Evolutionary conservation across 2,329 filamentous ascomycete species (phyloP), one percentile per base, ranked within the genome.

Genomic region (Aspergillus glaucus): DNA sequence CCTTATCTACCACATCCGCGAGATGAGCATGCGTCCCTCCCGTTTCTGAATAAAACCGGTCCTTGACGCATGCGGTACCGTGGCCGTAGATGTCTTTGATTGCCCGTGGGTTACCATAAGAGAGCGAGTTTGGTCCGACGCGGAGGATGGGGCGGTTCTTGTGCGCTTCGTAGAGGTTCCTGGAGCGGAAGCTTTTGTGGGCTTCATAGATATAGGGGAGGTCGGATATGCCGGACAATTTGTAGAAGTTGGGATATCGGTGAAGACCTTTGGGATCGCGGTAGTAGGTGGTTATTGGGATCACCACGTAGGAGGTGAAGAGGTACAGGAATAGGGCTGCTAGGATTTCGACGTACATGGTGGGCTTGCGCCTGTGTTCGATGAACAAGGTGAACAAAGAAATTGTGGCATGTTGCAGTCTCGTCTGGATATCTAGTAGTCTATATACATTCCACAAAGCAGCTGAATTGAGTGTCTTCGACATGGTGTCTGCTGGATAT

Each of bases 181-280:
- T 43, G 3, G 57, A 59, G 34, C 61, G 57, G 26, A 57, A 54
- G 10, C 60, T 57, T 15, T 50, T 55, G 21, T 58, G 53, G n/a
- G 58, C 51, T 21, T 56, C 54, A n/a, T 51, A 54, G 2, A 60
- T 30, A 12, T 51, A 52, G 6, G 54, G 51, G 2, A 52, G 22
- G 19, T 56, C 50, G 0, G 50, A 56, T 24, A 56, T 48, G 6
- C 56, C 55, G 1, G 54, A 55, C 12, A 51, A 44, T 3, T 48
- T 4, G 3, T 46, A 50, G 8, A 49, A 44, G 15, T 52, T 53
- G 2, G 55, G 57, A 24, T 53, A 60, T 40, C 50, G 53, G 3
- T 55, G 49, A 5, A 60, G 47, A 1, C 53, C 48, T 43, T 58
- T 60, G 2, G 55, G 49, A 32, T 59, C 57, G 8, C 50, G 45